Conservation (phyloP, 2,329 filamentous ascomycete genomes). For the Cladosporium oxysporum region DNA sequence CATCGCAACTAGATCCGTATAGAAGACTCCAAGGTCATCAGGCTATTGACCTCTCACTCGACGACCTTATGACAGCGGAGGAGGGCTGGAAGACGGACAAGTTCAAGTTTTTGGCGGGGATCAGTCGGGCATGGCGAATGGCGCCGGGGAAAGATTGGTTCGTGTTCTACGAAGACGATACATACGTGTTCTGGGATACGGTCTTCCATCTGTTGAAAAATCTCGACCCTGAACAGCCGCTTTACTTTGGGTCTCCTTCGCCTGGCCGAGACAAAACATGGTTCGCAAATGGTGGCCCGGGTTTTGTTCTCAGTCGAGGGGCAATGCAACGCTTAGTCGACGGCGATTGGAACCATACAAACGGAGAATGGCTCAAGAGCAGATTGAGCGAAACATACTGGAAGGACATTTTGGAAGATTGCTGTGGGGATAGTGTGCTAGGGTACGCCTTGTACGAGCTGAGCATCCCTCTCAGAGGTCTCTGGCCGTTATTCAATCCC, state of each 20-base stretch:
- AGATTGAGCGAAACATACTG: conserved; percentile 37
- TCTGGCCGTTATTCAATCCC: conserved; percentile 53
- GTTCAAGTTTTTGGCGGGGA: conserved; percentile 56
- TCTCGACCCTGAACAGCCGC: conserved; percentile 43
- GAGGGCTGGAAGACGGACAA: conserved; percentile 47
- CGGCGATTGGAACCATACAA: conserved; percentile 26
- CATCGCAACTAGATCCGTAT: background rate
- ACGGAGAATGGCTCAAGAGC: conserved; percentile 45
- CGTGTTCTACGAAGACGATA: conserved; percentile 57
- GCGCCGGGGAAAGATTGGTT: conserved; percentile 53
- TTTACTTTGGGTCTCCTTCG: conserved; percentile 53
- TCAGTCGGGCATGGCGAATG: conserved; percentile 51
- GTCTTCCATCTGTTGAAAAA: conserved; percentile 50
- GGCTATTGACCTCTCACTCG: too few species aligned
- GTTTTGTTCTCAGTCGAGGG: conserved; percentile 50
- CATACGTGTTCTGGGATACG: conserved; percentile 47
- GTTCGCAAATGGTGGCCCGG: conserved; percentile 54
- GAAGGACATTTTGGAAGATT: conserved; percentile 48
- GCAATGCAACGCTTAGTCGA: conserved; percentile 47
- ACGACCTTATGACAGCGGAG: conserved; percentile 24
- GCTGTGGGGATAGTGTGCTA: conserved; percentile 53
- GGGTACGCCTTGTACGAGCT: conserved; percentile 49
- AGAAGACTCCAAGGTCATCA: background rate
- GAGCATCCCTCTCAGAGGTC: conserved; percentile 43
- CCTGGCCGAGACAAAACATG: conserved; percentile 41